Conservation (phyloP, 345 rosid genomes). For the Ceriops decandra region DNA sequence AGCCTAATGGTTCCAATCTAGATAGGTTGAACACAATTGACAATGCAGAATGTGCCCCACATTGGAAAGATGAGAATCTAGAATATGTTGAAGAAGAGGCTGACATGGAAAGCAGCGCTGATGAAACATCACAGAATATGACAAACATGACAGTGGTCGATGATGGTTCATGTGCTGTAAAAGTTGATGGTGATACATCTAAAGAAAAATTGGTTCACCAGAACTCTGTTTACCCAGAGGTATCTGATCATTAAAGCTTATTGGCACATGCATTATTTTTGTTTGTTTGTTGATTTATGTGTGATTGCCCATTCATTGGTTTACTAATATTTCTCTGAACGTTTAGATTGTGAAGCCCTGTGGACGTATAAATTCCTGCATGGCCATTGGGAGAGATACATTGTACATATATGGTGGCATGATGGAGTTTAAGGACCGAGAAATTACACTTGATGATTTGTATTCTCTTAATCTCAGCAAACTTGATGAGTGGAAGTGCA, state of each 20-base stretch:
- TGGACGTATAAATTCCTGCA: conserved; percentile 90
- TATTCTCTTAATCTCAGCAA: conserved; percentile 93
- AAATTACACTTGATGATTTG: conserved; percentile 88
- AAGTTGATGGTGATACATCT: conserved; percentile 40
- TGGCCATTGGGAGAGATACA: conserved; percentile 88
- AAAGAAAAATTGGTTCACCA: conserved; percentile 42
- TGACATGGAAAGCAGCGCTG: conserved; percentile 43
- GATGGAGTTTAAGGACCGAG: conserved; percentile 93
- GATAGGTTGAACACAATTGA: conserved; percentile 41
- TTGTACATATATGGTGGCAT: conserved; percentile 91
- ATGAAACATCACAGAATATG: conserved; percentile 50
- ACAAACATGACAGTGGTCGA: conserved; percentile 32
- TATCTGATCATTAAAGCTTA: conserved; percentile 31
- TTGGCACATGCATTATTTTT: conserved; percentile 1
- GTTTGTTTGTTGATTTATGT: neutral
- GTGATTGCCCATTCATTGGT: conserved; percentile 15
- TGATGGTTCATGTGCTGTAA: conserved; percentile 29
- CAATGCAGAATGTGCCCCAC: conserved; percentile 30
- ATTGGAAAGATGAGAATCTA: conserved; percentile 31
- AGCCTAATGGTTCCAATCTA: conserved; percentile 27
- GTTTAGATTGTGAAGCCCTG: conserved; percentile 86
- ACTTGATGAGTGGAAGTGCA: conserved; percentile 98
- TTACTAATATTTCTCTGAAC: conserved; percentile 1
- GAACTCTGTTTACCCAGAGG: conserved; percentile 65
- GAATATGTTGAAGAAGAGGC: conserved; percentile 34